Evolutionary conservation across 2,329 filamentous ascomycete genomes (phyloP), one percentile per base, ranked within the genome.

Genomic region (Sporothrix euskadiensis): DNA sequence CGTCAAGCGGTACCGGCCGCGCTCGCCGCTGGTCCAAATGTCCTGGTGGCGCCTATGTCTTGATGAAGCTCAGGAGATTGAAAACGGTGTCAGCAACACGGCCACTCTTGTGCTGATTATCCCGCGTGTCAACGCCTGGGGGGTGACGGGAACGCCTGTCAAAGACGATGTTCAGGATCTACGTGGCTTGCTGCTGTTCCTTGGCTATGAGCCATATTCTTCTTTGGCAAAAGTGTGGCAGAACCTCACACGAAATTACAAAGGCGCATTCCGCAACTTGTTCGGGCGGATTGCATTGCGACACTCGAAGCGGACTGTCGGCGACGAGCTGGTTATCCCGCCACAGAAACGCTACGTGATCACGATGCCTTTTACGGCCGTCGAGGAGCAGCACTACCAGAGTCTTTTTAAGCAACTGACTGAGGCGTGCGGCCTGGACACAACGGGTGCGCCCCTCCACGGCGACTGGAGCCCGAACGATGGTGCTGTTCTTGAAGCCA

Each of bases 331-430:
- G 52, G 85, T 85, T 1, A 82, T 99, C 12, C 96, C 96, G 10
- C 85, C 89, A 0, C 96, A 99, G 79, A 94, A 92, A 78, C 90
- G 96, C 10, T 90, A 94, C 75, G 91, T 97, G 12, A 93, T 98
- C 73, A 96, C 92, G 1, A 90, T 97, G 80, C 94, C 96, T 0
- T 97, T 98, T 78, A 96, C 92, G 0, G 89, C 93, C 0, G 88
- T 98, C 12, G 96, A 98, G 79, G 93, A 98, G 79, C 93, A 98
- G 79, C 90, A 97, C 78, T 98, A 98, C 78, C 86, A 88, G 57
- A 88, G 90, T 7, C 81, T 97, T 1, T 94, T 95, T 79, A 87
- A 89, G 66, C 85, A 92, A 75, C 94, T 97, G 88, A 90, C 90
- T 70, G 85, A 90, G 39, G 88, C 88, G 1, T 92, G 90, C 75